phyloP scores from a whole-genome alignment of 2,329 filamentous ascomycete genomes.

The Trichoderma endophyticum region DNA sequence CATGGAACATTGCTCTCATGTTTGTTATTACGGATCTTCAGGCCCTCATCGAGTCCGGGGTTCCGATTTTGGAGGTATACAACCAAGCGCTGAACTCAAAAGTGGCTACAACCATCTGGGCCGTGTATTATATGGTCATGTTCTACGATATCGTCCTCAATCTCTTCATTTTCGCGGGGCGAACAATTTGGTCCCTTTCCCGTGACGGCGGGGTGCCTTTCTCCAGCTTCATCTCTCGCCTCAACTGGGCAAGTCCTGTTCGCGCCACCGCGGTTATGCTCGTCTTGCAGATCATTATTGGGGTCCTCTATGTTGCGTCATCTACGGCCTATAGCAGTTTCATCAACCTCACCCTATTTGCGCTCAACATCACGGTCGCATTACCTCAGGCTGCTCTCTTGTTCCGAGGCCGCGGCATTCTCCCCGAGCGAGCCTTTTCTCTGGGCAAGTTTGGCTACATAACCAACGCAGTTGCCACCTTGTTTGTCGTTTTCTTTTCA shows the following conservation, averaged over 20 bases:
- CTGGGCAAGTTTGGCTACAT: slow-evolving; percentile 26
- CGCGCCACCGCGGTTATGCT: slow-evolving; percentile 28
- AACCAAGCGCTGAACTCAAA: slow-evolving; percentile 25
- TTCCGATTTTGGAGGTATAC: slow-evolving; percentile 27
- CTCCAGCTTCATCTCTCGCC: slow-evolving; percentile 24
- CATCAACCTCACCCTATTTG: slow-evolving; percentile 26
- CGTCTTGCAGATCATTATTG: slow-evolving; percentile 27
- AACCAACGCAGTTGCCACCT: slow-evolving; percentile 23
- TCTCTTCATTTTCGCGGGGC: slow-evolving; percentile 26
- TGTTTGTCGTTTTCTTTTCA: slow-evolving; percentile 26
- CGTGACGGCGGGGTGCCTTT: slow-evolving; percentile 27
- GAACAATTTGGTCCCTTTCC: slow-evolving; percentile 28
- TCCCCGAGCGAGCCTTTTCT: slow-evolving; percentile 27
- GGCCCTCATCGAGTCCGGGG: slow-evolving; percentile 24
- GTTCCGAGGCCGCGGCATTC: slow-evolving; percentile 24
- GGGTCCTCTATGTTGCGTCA: slow-evolving; percentile 26
- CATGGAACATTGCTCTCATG: slow-evolving; percentile 28
- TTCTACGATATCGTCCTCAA: slow-evolving; percentile 30
- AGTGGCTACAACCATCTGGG: slow-evolving; percentile 27
- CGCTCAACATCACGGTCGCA: slow-evolving; percentile 27
- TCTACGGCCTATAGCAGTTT: slow-evolving; percentile 27
- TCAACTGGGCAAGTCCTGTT: slow-evolving; percentile 25
- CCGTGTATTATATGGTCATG: slow-evolving; percentile 27
- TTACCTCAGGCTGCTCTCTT: slow-evolving; percentile 26
- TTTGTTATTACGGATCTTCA: slow-evolving; percentile 27